Evolutionary conservation across 2,329 filamentous ascomycete species (phyloP).

Genomic region (Hypoxylon sp.): DNA sequence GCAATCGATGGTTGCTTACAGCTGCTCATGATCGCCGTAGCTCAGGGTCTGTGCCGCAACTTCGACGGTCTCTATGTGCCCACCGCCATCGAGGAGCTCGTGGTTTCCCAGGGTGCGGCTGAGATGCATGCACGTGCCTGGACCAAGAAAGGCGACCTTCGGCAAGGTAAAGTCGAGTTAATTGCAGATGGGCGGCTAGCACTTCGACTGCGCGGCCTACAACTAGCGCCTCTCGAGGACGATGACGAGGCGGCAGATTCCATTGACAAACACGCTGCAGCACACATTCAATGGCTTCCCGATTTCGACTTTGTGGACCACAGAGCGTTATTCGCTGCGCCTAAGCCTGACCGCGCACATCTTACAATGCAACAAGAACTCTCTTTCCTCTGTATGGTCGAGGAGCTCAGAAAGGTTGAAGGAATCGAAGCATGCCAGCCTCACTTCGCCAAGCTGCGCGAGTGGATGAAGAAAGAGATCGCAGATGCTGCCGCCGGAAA

Average conservation of each 20-base stretch:
- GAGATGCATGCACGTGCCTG: constrained; percentile 39
- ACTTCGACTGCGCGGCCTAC: constrained; percentile 43
- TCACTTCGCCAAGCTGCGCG: constrained; percentile 50
- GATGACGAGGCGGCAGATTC: constrained; percentile 35
- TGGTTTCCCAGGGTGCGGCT: constrained; percentile 34
- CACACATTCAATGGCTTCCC: constrained; percentile 52
- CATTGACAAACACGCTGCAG: constrained; percentile 49
- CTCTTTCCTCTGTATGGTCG: constrained; percentile 50
- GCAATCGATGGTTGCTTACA: constrained; percentile 57
- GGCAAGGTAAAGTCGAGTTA: constrained; percentile 40
- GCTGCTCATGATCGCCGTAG: constrained; percentile 48
- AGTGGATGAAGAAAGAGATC: constrained; percentile 51
- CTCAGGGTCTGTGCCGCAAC: constrained; percentile 45
- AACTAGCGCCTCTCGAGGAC: constrained; percentile 47
- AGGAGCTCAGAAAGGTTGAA: constrained; percentile 43
- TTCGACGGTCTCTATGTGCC: constrained; percentile 48
- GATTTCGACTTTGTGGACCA: constrained; percentile 53
- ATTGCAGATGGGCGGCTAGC: constrained; percentile 40
- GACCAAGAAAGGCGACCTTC: constrained; percentile 35
- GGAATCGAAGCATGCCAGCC: constrained; percentile 43
- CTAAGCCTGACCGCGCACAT: constrained; percentile 37
- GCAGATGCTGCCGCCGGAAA: constrained; percentile 25
- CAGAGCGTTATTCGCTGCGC: constrained; percentile 45
- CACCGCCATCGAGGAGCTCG: constrained; percentile 49
- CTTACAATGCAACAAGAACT: constrained; percentile 51